phyloP scores from a whole-genome alignment of 2,329 filamentous ascomycete genomes.

The Hypoxylon sp. region DNA sequence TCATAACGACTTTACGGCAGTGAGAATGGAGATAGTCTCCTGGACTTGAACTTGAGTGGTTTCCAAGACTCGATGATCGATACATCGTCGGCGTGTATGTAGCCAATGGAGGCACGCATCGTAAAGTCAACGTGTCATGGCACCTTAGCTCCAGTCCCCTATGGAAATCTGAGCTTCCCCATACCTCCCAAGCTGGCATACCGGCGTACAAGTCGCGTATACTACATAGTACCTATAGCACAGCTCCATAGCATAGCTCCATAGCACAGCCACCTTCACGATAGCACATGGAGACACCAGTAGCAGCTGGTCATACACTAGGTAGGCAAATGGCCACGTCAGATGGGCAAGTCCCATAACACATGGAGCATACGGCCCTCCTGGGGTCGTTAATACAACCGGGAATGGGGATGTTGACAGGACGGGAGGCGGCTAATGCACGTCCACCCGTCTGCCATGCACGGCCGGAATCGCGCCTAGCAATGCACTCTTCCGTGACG shows the following conservation, averaged over 20 bases:
- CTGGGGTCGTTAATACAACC: background rate
- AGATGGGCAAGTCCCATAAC: background rate
- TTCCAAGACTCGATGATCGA: background rate
- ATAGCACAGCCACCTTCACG: background rate
- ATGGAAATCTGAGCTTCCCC: background rate
- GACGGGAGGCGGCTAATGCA: background rate
- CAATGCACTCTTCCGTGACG: background rate
- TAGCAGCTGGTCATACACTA: background rate
- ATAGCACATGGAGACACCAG: background rate
- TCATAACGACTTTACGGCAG: background rate
- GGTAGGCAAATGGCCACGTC: background rate
- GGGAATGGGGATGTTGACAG: background rate
- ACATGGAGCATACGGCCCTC: background rate
- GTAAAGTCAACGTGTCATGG: background rate
- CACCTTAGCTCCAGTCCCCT: background rate
- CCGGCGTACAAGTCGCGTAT: background rate
- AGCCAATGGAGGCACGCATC: background rate
- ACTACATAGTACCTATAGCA: too few species aligned
- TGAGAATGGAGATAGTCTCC: background rate
- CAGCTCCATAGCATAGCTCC: too few species aligned
- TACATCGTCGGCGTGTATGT: background rate
- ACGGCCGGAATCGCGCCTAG: background rate
- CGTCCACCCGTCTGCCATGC: background rate
- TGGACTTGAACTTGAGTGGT: background rate
- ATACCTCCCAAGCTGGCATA: too few species aligned